Percentiles rank a stretch among this genome's conserved stretches.
Conservation (phyloP, 106 monocot genomes). For the Dendrobium officinale region DNA sequence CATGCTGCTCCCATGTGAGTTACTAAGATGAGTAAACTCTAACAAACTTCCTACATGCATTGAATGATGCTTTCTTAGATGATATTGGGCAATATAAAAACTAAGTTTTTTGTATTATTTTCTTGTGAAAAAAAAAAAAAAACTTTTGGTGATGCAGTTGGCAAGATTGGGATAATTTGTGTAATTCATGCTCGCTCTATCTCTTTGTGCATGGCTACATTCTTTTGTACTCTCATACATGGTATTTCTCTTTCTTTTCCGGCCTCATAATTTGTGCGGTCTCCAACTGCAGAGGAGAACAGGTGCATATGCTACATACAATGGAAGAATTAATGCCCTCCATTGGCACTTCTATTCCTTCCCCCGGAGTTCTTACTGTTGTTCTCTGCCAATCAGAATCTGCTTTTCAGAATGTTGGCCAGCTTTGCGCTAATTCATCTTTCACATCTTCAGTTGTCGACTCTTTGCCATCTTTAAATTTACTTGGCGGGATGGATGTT, state of each 20-base stretch:
- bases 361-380: constrained; percentile 77
- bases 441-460: constrained; percentile 17
- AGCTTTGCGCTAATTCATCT: constrained; percentile 27
- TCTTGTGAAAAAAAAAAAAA: not conserved
- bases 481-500: constrained; percentile 9
- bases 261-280: not conserved
- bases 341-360: constrained; percentile 78
- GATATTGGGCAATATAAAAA: not conserved
- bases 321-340: constrained; percentile 91
- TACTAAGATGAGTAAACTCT: not conserved
- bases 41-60: not conserved
- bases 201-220: not conserved
- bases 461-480: constrained; percentile 15
- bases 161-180: not conserved
- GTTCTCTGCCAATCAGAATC: constrained; percentile 67
- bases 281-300: constrained; percentile 63
- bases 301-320: constrained; percentile 51
- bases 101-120: not conserved
- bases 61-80: not conserved
- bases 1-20: not conserved
- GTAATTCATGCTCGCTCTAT: not conserved
- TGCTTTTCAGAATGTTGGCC: constrained; percentile 43
- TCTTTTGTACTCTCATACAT: not conserved
- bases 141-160: not conserved
- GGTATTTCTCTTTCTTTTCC: not conserved